These are phyloP conservation scores for Cladorrhinum sp. DNA, from an alignment of 2,329 filamentous ascomycete species.

Conservation along the genomic window DNA sequence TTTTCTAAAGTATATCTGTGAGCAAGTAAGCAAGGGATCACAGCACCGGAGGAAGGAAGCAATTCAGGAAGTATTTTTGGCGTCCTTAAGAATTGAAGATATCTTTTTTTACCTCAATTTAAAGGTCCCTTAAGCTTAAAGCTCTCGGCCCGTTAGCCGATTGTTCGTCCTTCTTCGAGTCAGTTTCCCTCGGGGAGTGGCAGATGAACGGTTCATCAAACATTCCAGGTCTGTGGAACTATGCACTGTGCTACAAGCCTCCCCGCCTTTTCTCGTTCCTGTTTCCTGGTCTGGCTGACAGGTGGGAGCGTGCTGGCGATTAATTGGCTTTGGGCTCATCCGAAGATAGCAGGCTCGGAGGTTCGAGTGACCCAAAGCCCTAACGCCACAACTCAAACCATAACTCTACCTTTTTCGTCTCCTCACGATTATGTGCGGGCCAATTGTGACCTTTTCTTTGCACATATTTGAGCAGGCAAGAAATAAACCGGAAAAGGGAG, in stretches of 20 bases:
- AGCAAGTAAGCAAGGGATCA: not conserved
- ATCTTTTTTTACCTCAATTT: not conserved
- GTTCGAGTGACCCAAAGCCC: not conserved
- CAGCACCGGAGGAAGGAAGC: conserved; percentile 1
- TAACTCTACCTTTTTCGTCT: not conserved
- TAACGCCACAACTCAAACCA: not conserved
- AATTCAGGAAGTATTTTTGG: not conserved
- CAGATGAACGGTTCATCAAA: not conserved
- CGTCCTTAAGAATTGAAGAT: conserved; percentile 1
- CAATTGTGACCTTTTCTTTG: not conserved
- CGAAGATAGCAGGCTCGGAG: not conserved
- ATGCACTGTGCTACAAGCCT: not conserved
- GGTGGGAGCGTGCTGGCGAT: not conserved
- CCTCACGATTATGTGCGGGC: not conserved
- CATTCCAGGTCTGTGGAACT: not conserved
- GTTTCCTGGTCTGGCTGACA: not conserved
- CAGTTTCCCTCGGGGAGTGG: not conserved
- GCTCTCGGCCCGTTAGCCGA: not conserved
- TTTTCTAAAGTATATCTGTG: not conserved
- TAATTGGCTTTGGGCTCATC: not conserved
- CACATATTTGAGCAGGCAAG: not conserved
- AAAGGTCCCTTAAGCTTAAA: not conserved
- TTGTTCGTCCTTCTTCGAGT: not conserved
- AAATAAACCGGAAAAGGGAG: not conserved
- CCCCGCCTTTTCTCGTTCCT: not conserved